Evolutionary conservation across 2,329 filamentous ascomycete species (phyloP), one percentile per base, ranked within the genome.

Genomic region (Leptographium flavum): DNA sequence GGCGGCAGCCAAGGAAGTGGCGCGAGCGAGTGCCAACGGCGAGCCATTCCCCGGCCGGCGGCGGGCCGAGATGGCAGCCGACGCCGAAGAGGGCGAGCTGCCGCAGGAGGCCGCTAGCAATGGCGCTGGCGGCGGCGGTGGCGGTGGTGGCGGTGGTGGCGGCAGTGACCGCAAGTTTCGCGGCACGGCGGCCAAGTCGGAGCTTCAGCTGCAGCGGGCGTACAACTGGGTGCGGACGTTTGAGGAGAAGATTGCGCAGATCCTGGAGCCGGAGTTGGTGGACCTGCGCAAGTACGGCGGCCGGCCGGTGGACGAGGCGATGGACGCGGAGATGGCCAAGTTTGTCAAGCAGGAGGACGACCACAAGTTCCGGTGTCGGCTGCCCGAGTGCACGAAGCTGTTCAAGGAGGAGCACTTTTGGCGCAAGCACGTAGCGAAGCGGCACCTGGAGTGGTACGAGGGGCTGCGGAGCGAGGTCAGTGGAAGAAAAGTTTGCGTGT

Each of bases 211-310:
- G 14, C 84, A 93, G 57, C 82, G 88, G 47, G 92, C 92, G 0
- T 96, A 87, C 67, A 98, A 96, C 58, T 98, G 93, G 92, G 93
- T 98, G 49, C 93, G 84, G 68, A 96, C 92, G 0, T 98, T 94
- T 56, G 92, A 98, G 59, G 92, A 98, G 58, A 98, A 98, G 66
- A 74, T 98, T 43, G 70, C 86, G 59, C 88, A 95, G 60, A 83
- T 96, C 39, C 71, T 98, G 14, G 90, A 96, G 53, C 92, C 92
- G 0, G 85, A 92, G 45, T 79, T 81, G 42, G 83, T 84, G 22
- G 87, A 96, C 57, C 69, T 96, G 36, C 80, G 80, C 60, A 96
- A 95, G 65, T 74, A 96, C 23, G 92, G 93, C 42, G 92, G 92
- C 17, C 88, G 87, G 58, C 76, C 83, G 2, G 67, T 87, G 1